Evolutionary conservation across 75 land plant genomes (phyloP), one percentile per base, ranked within the genome.

Genomic region (Pseudotsuga menziesii): DNA sequence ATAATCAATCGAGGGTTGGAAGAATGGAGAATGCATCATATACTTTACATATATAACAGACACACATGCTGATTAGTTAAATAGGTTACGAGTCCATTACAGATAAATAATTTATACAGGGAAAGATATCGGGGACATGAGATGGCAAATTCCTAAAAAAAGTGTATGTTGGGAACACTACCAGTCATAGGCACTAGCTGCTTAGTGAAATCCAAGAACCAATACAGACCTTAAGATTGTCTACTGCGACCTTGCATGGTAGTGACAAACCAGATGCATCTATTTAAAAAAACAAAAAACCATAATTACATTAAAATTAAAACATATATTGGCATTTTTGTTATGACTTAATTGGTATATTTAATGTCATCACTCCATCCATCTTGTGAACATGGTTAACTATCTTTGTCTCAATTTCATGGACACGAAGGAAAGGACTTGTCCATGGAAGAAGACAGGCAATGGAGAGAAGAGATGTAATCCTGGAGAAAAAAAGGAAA

Each of bases 181-280:
- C 69, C 41, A 32, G 2, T 64, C 41, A 64, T 16, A 17, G 35
- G 35, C 36, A 16, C 20, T 4, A 48, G 54, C 12, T 64, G 69
- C 69, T 5, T 0, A 17, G 19, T 35, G 8, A 64, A 17, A 64
- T 64, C 36, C 19, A 9, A 44, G 1, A 64, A 64, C 32, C 17
- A 64, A 64, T 16, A 11, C 69, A 32, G 35, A 5, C 39, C 13
- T 4, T 6, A 35, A 17, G 69, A 69, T 25, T 41, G n/a, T 41
- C 72, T 69, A 16, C 41, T 69, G 72, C 1, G 23, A 36, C 23
- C 23, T 69, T 69, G 41, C 52, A 69, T 69, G 72, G n/a, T 69
- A 16, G 23, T 20, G 39, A 69, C 3, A 69, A 41, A 41, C 23
- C 48, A 69, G 39, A 41, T 69, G 39, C 6, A 41, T 69, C 22